A percentile compares a stretch with the other conserved stretches of the same genome.
Evolutionary conservation across 2,329 filamentous ascomycete genomes (phyloP).

Genomic region (Colletotrichum tropicale): DNA sequence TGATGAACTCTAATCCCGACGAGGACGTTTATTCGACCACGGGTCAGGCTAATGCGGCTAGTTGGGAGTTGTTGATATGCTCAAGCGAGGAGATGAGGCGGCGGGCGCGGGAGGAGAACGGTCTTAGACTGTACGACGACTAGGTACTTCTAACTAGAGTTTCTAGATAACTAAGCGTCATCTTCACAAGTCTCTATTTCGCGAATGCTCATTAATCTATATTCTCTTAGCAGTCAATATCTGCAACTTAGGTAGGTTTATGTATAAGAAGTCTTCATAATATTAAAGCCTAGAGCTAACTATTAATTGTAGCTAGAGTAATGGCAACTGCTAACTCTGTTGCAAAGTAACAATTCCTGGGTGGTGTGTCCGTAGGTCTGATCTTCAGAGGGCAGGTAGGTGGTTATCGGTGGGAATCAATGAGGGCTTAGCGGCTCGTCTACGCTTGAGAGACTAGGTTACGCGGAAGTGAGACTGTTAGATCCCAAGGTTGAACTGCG

Average conservation of each 20-base stretch:
- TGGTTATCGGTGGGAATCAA: too few relatives aligned
- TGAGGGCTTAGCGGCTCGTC: too few relatives aligned
- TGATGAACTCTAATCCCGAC: background rate
- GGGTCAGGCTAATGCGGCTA: background rate
- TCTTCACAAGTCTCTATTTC: background rate
- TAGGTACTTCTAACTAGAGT: background rate
- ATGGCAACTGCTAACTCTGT: too few relatives aligned
- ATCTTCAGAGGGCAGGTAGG: too few relatives aligned
- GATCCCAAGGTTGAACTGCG: too few relatives aligned
- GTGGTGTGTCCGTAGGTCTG: too few relatives aligned
- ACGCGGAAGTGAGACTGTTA: too few relatives aligned
- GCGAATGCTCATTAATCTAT: background rate
- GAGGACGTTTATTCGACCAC: background rate
- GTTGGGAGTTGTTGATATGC: background rate
- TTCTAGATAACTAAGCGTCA: background rate
- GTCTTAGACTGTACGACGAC: background rate
- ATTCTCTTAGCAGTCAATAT: background rate
- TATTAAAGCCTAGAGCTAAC: rapidly evolving
- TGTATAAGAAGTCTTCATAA: rapidly evolving
- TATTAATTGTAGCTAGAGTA: rapidly evolving
- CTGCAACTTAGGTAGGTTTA: background rate
- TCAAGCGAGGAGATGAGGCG: background rate
- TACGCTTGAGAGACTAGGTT: too few relatives aligned
- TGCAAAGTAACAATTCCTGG: too few relatives aligned
- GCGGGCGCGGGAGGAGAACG: background rate